Conservation (phyloP, 1,284 basidiomycete genomes). For the Gomphus bonarii region DNA sequence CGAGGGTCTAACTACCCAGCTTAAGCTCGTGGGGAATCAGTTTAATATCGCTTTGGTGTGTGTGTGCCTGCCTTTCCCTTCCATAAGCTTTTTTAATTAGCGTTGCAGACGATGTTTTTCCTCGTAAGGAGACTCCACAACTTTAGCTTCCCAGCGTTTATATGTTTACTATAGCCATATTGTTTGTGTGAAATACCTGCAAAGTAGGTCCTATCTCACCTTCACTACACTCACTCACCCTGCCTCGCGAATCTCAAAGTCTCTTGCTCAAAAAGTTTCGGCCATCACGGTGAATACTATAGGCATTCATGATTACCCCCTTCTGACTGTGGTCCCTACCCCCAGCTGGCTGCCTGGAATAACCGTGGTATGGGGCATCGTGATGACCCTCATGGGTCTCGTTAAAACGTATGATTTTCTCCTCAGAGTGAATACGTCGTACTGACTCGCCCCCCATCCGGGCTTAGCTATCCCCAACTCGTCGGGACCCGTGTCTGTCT, state of each 20-base stretch:
- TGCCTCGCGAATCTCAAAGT: background rate
- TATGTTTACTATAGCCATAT: background rate
- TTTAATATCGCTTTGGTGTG: slow-evolving; percentile 58
- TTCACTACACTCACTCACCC: background rate
- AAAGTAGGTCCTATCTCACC: background rate
- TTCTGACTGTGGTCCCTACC: background rate
- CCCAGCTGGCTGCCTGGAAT: slow-evolving; percentile 38
- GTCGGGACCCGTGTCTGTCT: slow-evolving; percentile 35
- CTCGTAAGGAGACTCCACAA: background rate
- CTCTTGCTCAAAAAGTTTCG: background rate
- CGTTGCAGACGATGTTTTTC: background rate
- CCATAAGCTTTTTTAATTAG: background rate
- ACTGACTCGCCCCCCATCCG: background rate
- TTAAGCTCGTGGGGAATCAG: slow-evolving; percentile 43
- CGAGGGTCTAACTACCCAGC: slow-evolving; percentile 43
- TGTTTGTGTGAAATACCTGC: background rate
- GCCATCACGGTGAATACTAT: background rate
- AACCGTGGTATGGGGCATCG: slow-evolving; percentile 37
- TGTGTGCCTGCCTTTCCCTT: slow-evolving; percentile 16
- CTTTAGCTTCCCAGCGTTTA: background rate
- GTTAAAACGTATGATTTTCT: slow-evolving; percentile 50
- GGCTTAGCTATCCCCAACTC: background rate
- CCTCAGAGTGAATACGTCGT: slow-evolving; percentile 9
- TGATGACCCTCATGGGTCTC: slow-evolving; percentile 54
- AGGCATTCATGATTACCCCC: background rate